Percentiles rank a stretch among this genome's conserved stretches.
Conservation (phyloP, 1,284 basidiomycete species). For the Coniferiporia sulphurascens region DNA sequence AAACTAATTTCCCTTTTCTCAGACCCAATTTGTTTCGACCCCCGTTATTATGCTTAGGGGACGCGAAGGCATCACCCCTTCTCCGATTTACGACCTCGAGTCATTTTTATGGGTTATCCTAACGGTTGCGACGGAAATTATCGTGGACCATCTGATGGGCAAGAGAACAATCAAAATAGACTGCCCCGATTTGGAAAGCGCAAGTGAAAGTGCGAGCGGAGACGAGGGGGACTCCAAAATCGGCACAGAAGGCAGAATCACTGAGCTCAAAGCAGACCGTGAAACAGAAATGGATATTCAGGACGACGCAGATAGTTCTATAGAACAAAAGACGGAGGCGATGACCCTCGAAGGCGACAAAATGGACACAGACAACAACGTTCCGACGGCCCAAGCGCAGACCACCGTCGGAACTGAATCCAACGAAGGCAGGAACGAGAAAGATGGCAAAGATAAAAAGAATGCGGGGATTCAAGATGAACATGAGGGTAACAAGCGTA, state of each 20-base stretch:
- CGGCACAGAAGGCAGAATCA: not conserved
- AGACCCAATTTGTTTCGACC: not conserved
- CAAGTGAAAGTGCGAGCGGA: not conserved
- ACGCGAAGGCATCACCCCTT: not conserved
- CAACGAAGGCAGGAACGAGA: not conserved
- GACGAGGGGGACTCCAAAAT: not conserved
- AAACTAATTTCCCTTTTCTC: not conserved
- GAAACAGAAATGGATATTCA: not conserved
- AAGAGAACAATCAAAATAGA: not conserved
- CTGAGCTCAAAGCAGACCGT: not conserved
- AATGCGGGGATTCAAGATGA: not conserved
- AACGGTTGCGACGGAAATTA: not conserved
- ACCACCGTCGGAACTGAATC: not conserved
- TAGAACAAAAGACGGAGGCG: not conserved
- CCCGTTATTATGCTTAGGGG: not conserved
- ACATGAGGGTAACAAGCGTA: not conserved
- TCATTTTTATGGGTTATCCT: constrained; percentile 10
- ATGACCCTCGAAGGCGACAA: not conserved
- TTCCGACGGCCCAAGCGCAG: not conserved
- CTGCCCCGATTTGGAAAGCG: not conserved
- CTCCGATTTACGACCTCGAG: constrained; percentile 4
- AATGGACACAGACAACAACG: not conserved
- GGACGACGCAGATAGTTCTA: not conserved
- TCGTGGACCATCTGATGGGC: not conserved
- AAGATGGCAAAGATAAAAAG: not conserved